Evolutionary conservation across 306 rosid species (phyloP).

Genomic region (Quercus aquifolioides): DNA sequence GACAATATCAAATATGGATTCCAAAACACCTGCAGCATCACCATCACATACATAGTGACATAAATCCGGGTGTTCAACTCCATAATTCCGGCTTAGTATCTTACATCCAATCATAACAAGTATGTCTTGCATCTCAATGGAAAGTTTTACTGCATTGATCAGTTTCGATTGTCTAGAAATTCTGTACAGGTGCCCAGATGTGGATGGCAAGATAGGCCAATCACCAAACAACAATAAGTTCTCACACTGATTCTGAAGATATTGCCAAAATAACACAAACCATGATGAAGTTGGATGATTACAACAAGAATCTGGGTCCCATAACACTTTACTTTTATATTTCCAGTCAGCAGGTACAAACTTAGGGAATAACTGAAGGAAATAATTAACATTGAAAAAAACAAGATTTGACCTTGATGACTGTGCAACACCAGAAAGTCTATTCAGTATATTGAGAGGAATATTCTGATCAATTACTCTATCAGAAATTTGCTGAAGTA

Average conservation of each 20-base stretch:
- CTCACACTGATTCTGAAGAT: conserved; percentile 55
- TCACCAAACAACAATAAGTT: conserved; percentile 63
- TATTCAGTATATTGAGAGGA: conserved; percentile 51
- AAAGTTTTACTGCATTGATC: conserved; percentile 61
- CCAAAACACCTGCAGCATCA: conserved; percentile 67
- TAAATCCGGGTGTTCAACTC: conserved; percentile 68
- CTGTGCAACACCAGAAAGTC: conserved; percentile 84
- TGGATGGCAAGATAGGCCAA: conserved; percentile 95
- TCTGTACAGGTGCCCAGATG: conserved; percentile 68
- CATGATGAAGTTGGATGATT: conserved; percentile 77
- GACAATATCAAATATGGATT: conserved; percentile 54
- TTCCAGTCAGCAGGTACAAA: conserved; percentile 91
- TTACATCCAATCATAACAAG: conserved; percentile 78
- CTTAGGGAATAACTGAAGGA: conserved; percentile 63
- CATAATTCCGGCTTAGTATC: conserved; percentile 58
- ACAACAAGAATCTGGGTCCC: conserved; percentile 69
- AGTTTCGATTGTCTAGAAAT: conserved; percentile 65
- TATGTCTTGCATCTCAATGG: conserved; percentile 48
- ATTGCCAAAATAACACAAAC: conserved; percentile 79
- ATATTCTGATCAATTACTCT: conserved; percentile 67
- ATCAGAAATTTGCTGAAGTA: conserved; percentile 60
- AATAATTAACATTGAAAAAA: conserved; percentile 54
- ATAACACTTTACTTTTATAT: conserved; percentile 66
- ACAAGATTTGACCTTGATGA: conserved; percentile 68
- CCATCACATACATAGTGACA: conserved; percentile 63